Conservation (phyloP, 176 grass and related monocot species). For the Secale cereale region DNA sequence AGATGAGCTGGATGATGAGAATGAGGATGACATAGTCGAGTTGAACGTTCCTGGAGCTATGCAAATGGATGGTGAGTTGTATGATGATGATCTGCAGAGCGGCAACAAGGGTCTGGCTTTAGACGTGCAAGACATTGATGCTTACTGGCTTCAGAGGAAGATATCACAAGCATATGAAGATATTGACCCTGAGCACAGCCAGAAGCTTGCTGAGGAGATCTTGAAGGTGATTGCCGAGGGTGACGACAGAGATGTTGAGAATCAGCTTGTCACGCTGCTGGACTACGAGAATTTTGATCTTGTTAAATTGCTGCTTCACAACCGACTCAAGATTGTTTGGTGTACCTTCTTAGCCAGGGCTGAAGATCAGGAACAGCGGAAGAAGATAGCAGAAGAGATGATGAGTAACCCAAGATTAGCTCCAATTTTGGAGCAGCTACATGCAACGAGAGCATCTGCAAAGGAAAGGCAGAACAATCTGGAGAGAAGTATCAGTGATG, state of each 20-base stretch:
- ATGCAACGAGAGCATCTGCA: conserved; percentile 84
- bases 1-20: conserved; percentile 79
- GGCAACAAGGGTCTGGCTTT: conserved; percentile 46
- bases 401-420: conserved; percentile 38
- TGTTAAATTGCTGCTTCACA: conserved; percentile 74
- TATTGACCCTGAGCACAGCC: conserved; percentile 75
- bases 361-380: conserved; percentile 73
- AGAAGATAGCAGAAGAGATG: conserved; percentile 90
- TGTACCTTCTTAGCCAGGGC: conserved; percentile 85
- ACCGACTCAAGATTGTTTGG: conserved; percentile 91
- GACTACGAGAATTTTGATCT: conserved; percentile 95
- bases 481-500: conserved; percentile 80
- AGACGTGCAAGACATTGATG: conserved; percentile 95
- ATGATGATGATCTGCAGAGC: conserved; percentile 57
- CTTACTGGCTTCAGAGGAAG: conserved; percentile 97
- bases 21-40: conserved; percentile 49
- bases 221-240: conserved; percentile 72
- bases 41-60: conserved; percentile 46
- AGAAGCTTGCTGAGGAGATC: conserved; percentile 77
- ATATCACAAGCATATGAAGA: conserved; percentile 74
- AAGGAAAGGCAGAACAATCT: conserved; percentile 83
- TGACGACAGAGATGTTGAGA: conserved; percentile 76
- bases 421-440: conserved; percentile 78
- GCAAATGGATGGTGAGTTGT: conserved; percentile 67
- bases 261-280: conserved; percentile 64